A percentile compares a stretch with the other conserved stretches of the same genome.
These are phyloP conservation scores for Venturiaceae sp. DNA, from an alignment of 2,329 filamentous ascomycete genomes.

Conservation along the genomic window DNA sequence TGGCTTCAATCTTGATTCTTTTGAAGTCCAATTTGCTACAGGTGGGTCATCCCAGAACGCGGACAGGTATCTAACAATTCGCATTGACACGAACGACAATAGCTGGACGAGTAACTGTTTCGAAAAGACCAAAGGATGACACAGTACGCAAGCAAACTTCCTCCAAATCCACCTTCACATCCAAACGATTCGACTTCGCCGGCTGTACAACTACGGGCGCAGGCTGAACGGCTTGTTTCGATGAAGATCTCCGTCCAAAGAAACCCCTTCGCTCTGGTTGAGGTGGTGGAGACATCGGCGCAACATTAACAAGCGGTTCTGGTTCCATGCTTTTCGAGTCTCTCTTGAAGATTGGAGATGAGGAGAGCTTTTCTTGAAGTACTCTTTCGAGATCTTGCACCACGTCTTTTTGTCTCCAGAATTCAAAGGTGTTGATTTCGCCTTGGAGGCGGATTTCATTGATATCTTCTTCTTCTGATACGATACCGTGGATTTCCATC, in stretches of 20 bases:
- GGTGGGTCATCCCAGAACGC: too few species aligned
- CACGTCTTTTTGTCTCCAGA: conserved; percentile 32
- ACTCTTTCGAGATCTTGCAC: conserved; percentile 27
- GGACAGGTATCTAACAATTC: too few species aligned
- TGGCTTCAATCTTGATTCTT: too few species aligned
- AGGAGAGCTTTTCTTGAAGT: conserved; percentile 8
- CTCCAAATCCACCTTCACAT: conserved; percentile 23
- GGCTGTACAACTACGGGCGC: conserved; percentile 11
- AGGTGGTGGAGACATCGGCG: background rate
- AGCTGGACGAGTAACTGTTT: conserved; percentile 27
- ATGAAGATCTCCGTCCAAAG: background rate
- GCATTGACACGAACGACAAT: conserved; percentile 15
- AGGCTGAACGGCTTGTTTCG: conserved; percentile 8
- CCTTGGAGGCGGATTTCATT: conserved; percentile 27
- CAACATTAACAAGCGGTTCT: background rate
- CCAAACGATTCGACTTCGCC: background rate
- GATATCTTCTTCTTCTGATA: conserved; percentile 24
- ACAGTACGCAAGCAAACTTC: conserved; percentile 32
- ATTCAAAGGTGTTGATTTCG: conserved; percentile 21
- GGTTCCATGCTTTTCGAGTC: background rate
- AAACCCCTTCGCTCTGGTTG: conserved; percentile 1
- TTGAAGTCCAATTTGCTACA: too few species aligned
- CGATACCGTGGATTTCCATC: conserved; percentile 29
- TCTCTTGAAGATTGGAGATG: background rate
- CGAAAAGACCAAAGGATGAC: conserved; percentile 34